phyloP scores from a whole-genome alignment of 129 eudicot species.

The Flaveria sonorensis region DNA sequence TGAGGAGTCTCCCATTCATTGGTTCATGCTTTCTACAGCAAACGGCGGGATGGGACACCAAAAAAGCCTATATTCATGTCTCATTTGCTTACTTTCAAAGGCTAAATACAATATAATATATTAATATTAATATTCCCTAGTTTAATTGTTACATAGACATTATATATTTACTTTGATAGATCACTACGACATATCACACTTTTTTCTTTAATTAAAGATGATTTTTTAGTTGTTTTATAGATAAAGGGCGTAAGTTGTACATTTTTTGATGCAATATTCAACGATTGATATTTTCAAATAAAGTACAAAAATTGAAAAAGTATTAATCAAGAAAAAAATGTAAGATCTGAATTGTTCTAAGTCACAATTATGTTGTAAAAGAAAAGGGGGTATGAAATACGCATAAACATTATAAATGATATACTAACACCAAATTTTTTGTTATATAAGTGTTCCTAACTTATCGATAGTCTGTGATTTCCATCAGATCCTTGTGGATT shows the following conservation, averaged over 20 bases:
- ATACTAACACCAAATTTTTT: no score
- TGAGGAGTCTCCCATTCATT: constrained; percentile 16
- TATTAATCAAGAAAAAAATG: no score
- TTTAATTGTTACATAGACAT: neutral
- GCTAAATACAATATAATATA: neutral
- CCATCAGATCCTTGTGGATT: no score
- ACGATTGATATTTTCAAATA: neutral
- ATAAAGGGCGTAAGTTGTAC: neutral
- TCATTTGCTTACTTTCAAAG: constrained; percentile 21
- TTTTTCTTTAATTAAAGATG: neutral
- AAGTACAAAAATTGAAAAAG: neutral
- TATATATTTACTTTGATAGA: neutral
- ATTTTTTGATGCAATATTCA: neutral
- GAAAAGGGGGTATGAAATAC: no score
- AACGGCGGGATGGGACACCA: constrained; percentile 33
- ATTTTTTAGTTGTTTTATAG: neutral
- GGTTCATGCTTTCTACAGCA: constrained; percentile 23
- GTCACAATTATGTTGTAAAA: no score
- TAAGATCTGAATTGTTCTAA: no score
- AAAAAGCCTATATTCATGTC: constrained; percentile 32
- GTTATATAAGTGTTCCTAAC: no score
- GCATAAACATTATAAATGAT: no score
- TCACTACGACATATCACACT: neutral
- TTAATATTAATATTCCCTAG: neutral
- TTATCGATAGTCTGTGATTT: no score